phyloP scores from a whole-genome alignment of 805 yeast species.

The Saccharomycopsis guyanensis region DNA sequence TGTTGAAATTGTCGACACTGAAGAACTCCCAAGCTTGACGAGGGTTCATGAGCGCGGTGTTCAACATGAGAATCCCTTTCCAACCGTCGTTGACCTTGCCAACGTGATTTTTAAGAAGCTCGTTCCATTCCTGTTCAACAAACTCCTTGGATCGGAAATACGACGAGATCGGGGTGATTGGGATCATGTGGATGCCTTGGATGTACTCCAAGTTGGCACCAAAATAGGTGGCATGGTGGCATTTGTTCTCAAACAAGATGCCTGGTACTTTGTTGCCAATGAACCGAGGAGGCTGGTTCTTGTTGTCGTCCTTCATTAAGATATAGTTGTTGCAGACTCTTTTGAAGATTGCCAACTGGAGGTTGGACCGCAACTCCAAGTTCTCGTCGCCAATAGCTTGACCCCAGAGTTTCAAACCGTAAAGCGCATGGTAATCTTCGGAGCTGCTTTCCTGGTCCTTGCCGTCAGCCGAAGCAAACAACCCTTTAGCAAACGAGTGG shows the following conservation, averaged over 20 bases:
- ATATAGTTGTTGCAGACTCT: conserved; percentile 38
- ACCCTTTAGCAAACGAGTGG: conserved; percentile 74
- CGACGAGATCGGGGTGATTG: conserved; percentile 61
- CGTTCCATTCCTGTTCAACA: conserved; percentile 58
- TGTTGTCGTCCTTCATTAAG: conserved; percentile 44
- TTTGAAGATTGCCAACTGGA: conserved; percentile 54
- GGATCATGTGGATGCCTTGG: conserved; percentile 74
- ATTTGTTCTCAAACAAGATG: conserved; percentile 62
- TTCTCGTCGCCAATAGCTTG: conserved; percentile 43
- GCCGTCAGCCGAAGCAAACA: conserved; percentile 65
- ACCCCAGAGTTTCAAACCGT: conserved; percentile 63
- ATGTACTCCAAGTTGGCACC: conserved; percentile 67
- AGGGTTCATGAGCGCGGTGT: conserved; percentile 71
- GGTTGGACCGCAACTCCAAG: conserved; percentile 46
- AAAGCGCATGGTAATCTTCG: conserved; percentile 66
- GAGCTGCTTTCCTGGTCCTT: conserved; percentile 69
- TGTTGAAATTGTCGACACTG: conserved; percentile 43
- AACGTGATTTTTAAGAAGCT: conserved; percentile 38
- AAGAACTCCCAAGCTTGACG: conserved; percentile 54
- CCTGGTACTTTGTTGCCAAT: conserved; percentile 65
- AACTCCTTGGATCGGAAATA: conserved; percentile 47
- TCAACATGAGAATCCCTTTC: conserved; percentile 66
- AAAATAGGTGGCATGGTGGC: conserved; percentile 68
- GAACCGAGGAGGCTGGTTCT: conserved; percentile 46
- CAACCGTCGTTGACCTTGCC: conserved; percentile 54